Conservation (phyloP, 768 basidiomycete species). For the Lactifluus echinatus region DNA sequence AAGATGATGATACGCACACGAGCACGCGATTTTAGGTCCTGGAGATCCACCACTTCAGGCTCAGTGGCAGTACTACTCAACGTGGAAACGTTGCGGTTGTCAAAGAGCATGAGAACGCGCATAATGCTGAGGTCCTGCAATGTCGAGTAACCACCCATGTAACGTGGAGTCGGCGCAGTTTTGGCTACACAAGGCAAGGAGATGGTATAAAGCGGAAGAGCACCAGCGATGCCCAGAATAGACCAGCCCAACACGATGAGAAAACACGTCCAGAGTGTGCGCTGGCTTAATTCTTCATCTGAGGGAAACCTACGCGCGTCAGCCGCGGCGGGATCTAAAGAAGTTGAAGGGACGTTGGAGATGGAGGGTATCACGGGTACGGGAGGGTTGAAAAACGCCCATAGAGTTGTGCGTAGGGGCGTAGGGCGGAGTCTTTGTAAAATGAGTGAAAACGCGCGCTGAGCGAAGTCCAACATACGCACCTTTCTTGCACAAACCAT, state of each 20-base stretch:
- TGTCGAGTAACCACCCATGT: conserved; percentile 53
- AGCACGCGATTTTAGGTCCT: conserved; percentile 34
- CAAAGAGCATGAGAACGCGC: conserved; percentile 57
- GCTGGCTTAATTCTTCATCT: conserved; percentile 65
- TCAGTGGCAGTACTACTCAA: conserved; percentile 27
- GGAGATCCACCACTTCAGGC: conserved; percentile 32
- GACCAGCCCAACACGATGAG: conserved; percentile 59
- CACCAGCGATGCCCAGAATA: conserved; percentile 58
- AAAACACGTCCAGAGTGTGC: conserved; percentile 59
- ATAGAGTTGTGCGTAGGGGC: conserved; percentile 47
- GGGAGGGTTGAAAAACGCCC: conserved; percentile 63
- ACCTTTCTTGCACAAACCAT: conserved; percentile 72
- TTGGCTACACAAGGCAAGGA: conserved; percentile 58
- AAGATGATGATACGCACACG: conserved; percentile 61
- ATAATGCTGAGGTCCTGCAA: conserved; percentile 72
- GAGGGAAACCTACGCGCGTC: conserved; percentile 61
- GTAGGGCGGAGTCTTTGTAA: conserved; percentile 50
- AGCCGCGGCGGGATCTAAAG: conserved; percentile 38
- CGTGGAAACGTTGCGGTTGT: conserved; percentile 32
- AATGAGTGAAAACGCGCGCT: conserved; percentile 9
- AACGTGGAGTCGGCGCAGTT: conserved; percentile 35
- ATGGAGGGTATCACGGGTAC: conserved; percentile 56
- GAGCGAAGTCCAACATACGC: conserved; percentile 25
- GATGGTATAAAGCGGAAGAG: conserved; percentile 65
- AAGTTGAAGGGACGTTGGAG: conserved; percentile 47